phyloP scores from a whole-genome alignment of 148 eudicot species.

The Camellia japonica region DNA sequence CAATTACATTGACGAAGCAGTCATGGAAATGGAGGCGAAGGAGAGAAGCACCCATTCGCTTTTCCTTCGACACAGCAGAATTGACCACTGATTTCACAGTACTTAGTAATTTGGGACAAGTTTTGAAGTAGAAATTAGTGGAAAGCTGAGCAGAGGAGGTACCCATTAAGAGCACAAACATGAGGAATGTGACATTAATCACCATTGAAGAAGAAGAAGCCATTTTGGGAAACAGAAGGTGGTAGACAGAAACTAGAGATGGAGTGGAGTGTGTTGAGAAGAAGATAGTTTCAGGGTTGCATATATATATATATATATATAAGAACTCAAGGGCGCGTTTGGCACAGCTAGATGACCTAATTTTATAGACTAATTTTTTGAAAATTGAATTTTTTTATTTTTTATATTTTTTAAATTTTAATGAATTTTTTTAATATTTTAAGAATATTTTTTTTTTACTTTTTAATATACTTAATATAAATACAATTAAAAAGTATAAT shows the following conservation, averaged over 20 bases:
- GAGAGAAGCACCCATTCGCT: slow-evolving; percentile 40
- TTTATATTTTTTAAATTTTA: no score
- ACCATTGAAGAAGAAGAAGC: neutral
- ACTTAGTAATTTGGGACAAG: slow-evolving; percentile 8
- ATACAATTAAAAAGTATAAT: no score
- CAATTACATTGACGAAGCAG: slow-evolving; percentile 37
- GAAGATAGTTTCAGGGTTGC: neutral
- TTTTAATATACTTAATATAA: no score
- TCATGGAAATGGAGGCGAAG: slow-evolving; percentile 42
- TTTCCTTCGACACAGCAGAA: slow-evolving; percentile 31
- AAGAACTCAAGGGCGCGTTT: neutral
- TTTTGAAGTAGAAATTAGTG: slow-evolving; percentile 15
- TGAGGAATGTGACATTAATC: neutral
- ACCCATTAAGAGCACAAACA: slow-evolving; percentile 8
- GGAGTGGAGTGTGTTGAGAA: neutral
- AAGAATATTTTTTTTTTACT: no score
- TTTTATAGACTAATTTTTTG: neutral
- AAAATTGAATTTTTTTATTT: no score
- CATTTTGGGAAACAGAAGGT: neutral
- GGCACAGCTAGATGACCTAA: slow-evolving; percentile 13
- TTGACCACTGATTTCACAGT: neutral
- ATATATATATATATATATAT: neutral
- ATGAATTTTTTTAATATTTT: neutral
- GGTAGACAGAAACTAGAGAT: no score
- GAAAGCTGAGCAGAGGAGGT: slow-evolving; percentile 16